Evolutionary conservation across 2,329 filamentous ascomycete species (phyloP).

Genomic region (Amesomyces nigricolor): DNA sequence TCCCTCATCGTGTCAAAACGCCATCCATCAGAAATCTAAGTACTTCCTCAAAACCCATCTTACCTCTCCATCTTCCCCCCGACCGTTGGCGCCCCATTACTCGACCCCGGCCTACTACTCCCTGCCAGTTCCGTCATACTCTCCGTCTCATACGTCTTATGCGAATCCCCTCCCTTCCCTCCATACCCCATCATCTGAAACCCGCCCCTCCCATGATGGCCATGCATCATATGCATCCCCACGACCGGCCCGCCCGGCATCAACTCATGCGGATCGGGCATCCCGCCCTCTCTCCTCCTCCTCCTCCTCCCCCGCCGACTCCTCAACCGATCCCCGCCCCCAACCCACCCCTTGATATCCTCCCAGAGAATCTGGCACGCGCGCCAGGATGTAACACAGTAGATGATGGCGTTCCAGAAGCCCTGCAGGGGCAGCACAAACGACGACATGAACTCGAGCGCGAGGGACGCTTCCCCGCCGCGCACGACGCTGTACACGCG

Average conservation of each 20-base stretch:
- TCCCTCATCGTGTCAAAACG: neutral
- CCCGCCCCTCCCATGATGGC: conserved; percentile 8
- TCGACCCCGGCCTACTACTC: conserved; percentile 32
- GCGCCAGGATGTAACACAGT: conserved; percentile 62
- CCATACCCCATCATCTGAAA: conserved; percentile 32
- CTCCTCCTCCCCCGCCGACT: conserved; percentile 15
- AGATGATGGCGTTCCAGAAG: conserved; percentile 79
- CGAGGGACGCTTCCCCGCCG: conserved; percentile 45
- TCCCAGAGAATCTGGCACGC: conserved; percentile 49
- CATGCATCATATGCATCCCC: neutral
- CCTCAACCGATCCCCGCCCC: neutral
- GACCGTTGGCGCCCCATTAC: conserved; percentile 20
- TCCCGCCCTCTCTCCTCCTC: neutral
- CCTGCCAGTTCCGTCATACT: conserved; percentile 47
- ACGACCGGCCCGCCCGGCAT: conserved; percentile 18
- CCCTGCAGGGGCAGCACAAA: conserved; percentile 76
- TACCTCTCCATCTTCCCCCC: neutral
- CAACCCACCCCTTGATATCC: conserved; percentile 29
- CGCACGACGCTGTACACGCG: conserved; percentile 65
- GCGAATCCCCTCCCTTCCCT: conserved; percentile 19
- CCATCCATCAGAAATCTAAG: neutral
- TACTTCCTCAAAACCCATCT: neutral
- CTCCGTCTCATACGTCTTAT: conserved; percentile 42
- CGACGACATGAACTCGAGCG: conserved; percentile 64
- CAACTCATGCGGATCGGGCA: conserved; percentile 23